A percentile compares a stretch with the other conserved stretches of the same genome.
phyloP scores from a whole-genome alignment of 805 yeast genomes.

The Saitoella complicata region DNA sequence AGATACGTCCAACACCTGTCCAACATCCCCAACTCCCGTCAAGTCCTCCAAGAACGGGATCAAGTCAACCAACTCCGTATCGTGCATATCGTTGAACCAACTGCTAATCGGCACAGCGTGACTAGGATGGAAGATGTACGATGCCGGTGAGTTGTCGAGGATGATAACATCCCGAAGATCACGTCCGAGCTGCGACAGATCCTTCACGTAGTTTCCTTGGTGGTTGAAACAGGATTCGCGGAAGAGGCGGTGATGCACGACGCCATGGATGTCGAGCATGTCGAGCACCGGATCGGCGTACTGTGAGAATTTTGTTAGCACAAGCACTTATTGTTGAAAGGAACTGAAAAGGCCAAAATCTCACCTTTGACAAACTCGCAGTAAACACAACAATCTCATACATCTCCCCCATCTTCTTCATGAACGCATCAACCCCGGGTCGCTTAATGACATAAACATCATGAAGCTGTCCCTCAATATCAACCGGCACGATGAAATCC shows the following conservation, averaged over 20 bases:
- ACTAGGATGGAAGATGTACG: slow-evolving; percentile 95
- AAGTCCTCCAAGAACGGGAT: slow-evolving; percentile 81
- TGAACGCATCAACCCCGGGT: slow-evolving; percentile 94
- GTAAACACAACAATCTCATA: slow-evolving; percentile 95
- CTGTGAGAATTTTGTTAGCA: neutral
- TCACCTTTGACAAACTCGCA: slow-evolving; percentile 70
- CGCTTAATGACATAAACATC: slow-evolving; percentile 92
- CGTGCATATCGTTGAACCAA: slow-evolving; percentile 98
- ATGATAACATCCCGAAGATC: slow-evolving; percentile 75
- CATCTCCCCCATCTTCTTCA: slow-evolving; percentile 64
- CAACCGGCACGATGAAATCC: slow-evolving; percentile 95
- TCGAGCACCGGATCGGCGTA: slow-evolving; percentile 93
- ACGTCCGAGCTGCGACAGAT: slow-evolving; percentile 84
- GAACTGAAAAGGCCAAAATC: neutral
- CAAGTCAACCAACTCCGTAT: slow-evolving; percentile 82
- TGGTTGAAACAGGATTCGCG: slow-evolving; percentile 88
- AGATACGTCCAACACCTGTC: slow-evolving; percentile 61
- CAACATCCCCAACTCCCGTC: slow-evolving; percentile 70
- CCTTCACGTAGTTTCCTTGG: slow-evolving; percentile 89
- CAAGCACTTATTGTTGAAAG: neutral
- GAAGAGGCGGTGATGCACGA: slow-evolving; percentile 80
- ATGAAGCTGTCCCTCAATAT: slow-evolving; percentile 80
- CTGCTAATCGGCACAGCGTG: slow-evolving; percentile 93
- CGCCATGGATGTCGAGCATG: slow-evolving; percentile 57
- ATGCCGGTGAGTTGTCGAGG: slow-evolving; percentile 93